Evolutionary conservation across 148 eudicot species (phyloP), one percentile per base, ranked within the genome.

Genomic region (Cornus florida): DNA sequence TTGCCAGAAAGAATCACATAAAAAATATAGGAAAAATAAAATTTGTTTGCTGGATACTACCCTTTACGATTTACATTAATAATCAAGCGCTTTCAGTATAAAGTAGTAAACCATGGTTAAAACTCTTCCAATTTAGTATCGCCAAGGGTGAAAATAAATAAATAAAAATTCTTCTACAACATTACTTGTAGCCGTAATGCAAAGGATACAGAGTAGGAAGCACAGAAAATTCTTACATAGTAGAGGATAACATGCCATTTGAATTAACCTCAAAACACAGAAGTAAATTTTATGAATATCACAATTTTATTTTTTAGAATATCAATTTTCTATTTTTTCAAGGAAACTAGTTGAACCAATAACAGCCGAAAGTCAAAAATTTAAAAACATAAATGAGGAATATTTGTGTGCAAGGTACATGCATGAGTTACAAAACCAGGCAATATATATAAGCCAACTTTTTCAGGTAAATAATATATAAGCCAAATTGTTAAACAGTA

Each of bases 401-500:
- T 48, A 11, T 48, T 4, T 11, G 59, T 19, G 12, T 12, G 48
- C 48, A 53, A 11, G 17, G 7, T 16, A 53, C 59, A 53, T 13
- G 66, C 23, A 17, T 62, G 23, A 17, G 11, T 17, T 16, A 71
- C 14, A 76, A 22, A 72, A 73, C 28, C 13, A 43, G 78, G 22
- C 35, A 8, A 48, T 22, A 46, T 7, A 71, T 75, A 32, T 28
- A 57, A 13, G 20, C 20, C 20, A 19, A 13, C 62, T 13, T 35
- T 35, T 35, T 35, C 48, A 43, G 48, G 48, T 19, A 57, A 57
- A 57, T 19, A 24, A 74, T 11, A 5, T 39, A 11, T 43, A 6
- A 39, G 50, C 24, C 22, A 14, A 24, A n/a, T 24, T 16, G 6
- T 28, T 53, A 41, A 28, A 19, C 12, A 67, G 33, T 86, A 94